Evolutionary conservation across 2,329 filamentous ascomycete species (phyloP).

Genomic region (Colletotrichum aenigma): DNA sequence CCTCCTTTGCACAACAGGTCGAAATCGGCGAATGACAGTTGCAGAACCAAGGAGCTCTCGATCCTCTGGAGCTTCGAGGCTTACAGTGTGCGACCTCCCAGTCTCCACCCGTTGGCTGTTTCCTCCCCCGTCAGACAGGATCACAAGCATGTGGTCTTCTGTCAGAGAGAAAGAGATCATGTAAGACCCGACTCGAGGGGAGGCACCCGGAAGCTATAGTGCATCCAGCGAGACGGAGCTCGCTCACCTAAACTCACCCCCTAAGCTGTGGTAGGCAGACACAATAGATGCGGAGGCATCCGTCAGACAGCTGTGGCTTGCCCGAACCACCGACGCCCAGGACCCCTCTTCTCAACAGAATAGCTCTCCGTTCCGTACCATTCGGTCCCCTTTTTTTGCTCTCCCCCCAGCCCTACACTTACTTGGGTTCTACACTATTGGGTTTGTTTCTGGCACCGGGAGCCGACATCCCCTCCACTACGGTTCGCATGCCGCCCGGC

Average conservation of each 20-base stretch:
- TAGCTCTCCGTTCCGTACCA: background rate
- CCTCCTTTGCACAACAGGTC: conserved; percentile 3
- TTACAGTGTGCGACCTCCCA: background rate
- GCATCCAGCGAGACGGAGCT: background rate
- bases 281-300: background rate
- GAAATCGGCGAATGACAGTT: conserved; percentile 5
- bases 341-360: background rate
- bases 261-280: background rate
- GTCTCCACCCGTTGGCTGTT: background rate
- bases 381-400: background rate
- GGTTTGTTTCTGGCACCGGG: background rate
- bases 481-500: background rate
- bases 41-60: background rate
- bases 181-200: background rate
- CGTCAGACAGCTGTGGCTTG: conserved; percentile 3
- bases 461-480: background rate
- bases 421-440: background rate
- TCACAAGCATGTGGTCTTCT: background rate
- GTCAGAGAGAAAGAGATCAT: background rate
- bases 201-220: background rate
- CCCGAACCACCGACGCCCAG: background rate
- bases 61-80: background rate
- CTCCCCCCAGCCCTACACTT: conserved; percentile 11
- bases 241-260: background rate
- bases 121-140: conserved; percentile 3